A percentile compares a stretch with the other conserved stretches of the same genome.
phyloP scores from a whole-genome alignment of 75 land plant species.

The Larix kaempferi region DNA sequence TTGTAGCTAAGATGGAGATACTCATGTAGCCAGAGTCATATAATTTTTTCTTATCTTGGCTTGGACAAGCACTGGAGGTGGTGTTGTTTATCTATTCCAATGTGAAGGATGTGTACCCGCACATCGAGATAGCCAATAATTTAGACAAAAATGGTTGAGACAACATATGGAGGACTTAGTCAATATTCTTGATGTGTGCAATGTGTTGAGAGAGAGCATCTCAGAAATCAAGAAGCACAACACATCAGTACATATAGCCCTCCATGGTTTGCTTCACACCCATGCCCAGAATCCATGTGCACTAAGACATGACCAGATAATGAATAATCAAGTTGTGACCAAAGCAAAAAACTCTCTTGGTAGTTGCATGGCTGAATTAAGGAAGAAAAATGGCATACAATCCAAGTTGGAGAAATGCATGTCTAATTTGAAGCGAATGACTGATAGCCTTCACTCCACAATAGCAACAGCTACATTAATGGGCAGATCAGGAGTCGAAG shows the following conservation, averaged over 20 bases:
- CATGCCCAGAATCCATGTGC: background rate
- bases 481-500: too few species aligned
- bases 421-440: too few species aligned
- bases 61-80: background rate
- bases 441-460: too few species aligned
- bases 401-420: too few species aligned
- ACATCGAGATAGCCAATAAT: background rate
- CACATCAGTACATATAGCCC: background rate
- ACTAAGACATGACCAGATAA: too few species aligned
- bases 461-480: too few species aligned
- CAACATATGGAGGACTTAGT: background rate
- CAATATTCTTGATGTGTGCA: background rate
- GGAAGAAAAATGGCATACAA: too few species aligned
- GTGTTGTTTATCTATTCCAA: background rate
- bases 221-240: background rate
- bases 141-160: background rate
- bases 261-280: background rate
- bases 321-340: too few species aligned
- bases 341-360: too few species aligned
- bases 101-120: background rate
- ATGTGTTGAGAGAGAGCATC: background rate
- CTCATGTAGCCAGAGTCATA: background rate
- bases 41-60: background rate
- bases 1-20: background rate
- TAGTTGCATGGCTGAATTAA: too few species aligned